Evolutionary conservation across 169 alveolate genomes (phyloP).

Genomic region (Cryptosporidium felis): DNA sequence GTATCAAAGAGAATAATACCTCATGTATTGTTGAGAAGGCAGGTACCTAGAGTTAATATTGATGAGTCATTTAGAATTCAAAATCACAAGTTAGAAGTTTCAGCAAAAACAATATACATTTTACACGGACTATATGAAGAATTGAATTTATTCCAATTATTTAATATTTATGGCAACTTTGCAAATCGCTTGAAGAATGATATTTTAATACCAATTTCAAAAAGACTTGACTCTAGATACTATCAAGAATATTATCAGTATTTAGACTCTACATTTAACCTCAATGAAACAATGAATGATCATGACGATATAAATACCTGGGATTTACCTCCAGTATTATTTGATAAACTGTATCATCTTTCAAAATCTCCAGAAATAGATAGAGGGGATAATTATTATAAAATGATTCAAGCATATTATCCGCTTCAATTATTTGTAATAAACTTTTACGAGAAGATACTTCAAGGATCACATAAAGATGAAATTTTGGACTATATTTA

Average conservation of each 20-base stretch:
- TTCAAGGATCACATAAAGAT: neutral
- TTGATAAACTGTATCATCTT: neutral
- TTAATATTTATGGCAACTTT: neutral
- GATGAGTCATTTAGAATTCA: neutral
- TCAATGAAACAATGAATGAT: neutral
- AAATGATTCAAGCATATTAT: neutral
- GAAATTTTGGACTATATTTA: conserved; percentile 7
- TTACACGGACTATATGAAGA: conserved; percentile 48
- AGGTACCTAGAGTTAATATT: neutral
- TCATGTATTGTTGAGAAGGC: neutral
- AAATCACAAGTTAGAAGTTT: neutral
- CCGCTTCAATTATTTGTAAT: conserved; percentile 42
- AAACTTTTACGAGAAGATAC: neutral
- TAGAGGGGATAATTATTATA: neutral
- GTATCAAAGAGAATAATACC: conserved; percentile 36
- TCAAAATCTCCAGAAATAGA: neutral
- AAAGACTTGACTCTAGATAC: neutral
- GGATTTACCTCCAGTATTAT: conserved; percentile 50
- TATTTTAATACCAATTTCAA: conserved; percentile 49
- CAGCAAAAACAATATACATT: neutral
- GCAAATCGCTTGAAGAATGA: conserved; percentile 20
- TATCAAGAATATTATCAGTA: conserved; percentile 50
- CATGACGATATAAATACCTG: neutral
- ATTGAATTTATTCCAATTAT: neutral
- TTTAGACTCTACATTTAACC: neutral